A percentile compares a stretch with the other conserved stretches of the same genome.
These are phyloP conservation scores for Paecilomyces dactylethromorphus DNA, from an alignment of 2,329 filamentous ascomycete genomes.

Conservation along the genomic window DNA sequence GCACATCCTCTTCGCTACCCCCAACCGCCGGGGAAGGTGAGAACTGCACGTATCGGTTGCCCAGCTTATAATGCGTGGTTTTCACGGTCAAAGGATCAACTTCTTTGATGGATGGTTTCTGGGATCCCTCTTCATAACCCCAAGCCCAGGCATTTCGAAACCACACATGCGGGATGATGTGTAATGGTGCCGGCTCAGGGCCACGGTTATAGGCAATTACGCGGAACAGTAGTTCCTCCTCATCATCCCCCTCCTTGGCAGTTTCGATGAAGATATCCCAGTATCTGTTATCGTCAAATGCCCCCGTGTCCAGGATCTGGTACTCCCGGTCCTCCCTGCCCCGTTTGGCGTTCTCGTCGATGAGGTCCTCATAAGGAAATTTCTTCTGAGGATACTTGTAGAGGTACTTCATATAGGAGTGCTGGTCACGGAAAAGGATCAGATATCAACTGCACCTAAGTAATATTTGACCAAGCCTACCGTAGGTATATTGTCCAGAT, in stretches of 20 bases:
- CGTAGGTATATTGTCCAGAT: conserved; percentile 86
- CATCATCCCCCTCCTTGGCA: conserved; percentile 86
- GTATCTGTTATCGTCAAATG: conserved; percentile 83
- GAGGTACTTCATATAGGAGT: conserved; percentile 98
- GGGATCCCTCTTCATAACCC: conserved; percentile 68
- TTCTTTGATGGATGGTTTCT: conserved; percentile 72
- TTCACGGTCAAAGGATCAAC: conserved; percentile 62
- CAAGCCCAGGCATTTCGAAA: conserved; percentile 97
- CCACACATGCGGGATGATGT: conserved; percentile 93
- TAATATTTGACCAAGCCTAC: conserved; percentile 34
- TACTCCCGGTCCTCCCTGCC: conserved; percentile 77
- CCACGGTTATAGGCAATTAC: conserved; percentile 96
- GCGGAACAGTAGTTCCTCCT: conserved; percentile 86
- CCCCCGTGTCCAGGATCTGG: conserved; percentile 81
- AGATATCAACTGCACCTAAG: conserved; percentile 15
- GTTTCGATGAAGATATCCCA: conserved; percentile 98
- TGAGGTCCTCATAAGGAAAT: conserved; percentile 85
- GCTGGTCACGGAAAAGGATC: conserved; percentile 45
- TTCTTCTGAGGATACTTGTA: conserved; percentile 93
- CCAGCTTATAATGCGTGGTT: conserved; percentile 73
- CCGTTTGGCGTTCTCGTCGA: conserved; percentile 75
- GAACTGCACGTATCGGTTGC: conserved; percentile 74
- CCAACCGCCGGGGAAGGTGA: conserved; percentile 87
- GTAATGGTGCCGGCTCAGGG: conserved; percentile 79
- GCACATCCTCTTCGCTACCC: conserved; percentile 70